phyloP scores from a whole-genome alignment of 2,329 filamentous ascomycete species.

The Aureobasidium mangrovei region DNA sequence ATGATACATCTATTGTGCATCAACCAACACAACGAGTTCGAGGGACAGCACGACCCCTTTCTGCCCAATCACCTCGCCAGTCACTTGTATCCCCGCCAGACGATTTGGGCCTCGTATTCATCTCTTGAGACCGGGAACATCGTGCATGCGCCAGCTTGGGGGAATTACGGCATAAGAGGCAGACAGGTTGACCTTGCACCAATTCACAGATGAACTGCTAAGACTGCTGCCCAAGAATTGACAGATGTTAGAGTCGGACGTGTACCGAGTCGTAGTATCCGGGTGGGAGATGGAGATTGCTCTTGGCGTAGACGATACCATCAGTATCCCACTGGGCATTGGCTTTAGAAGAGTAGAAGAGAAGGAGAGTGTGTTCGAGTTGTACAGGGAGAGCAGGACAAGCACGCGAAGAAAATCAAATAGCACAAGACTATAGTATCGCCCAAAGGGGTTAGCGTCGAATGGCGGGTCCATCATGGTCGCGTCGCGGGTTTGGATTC shows the following conservation, averaged over 20 bases:
- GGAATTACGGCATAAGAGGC: too few species aligned
- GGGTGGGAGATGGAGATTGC: neutral
- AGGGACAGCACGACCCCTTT: too few species aligned
- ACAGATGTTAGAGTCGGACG: neutral
- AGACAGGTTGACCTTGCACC: neutral
- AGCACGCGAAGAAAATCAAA: neutral
- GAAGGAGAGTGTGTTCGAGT: neutral
- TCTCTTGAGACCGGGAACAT: too few species aligned
- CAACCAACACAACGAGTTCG: too few species aligned
- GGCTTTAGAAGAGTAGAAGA: neutral
- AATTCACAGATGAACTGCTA: neutral
- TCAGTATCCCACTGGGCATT: neutral
- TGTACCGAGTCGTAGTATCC: neutral
- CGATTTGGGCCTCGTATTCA: too few species aligned
- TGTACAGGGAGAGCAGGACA: neutral
- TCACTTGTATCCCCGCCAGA: too few species aligned
- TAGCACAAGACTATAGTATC: neutral
- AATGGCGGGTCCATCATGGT: neutral
- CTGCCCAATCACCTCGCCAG: too few species aligned
- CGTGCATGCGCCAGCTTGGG: too few species aligned
- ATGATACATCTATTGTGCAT: too few species aligned
- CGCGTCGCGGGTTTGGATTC: neutral
- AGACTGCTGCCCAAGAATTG: neutral
- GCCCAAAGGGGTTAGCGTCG: constrained; percentile 1
- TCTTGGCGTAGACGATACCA: neutral